Evolutionary conservation across 2,329 filamentous ascomycete species (phyloP), one percentile per base, ranked within the genome.

Genomic region (Venturia nashicola): DNA sequence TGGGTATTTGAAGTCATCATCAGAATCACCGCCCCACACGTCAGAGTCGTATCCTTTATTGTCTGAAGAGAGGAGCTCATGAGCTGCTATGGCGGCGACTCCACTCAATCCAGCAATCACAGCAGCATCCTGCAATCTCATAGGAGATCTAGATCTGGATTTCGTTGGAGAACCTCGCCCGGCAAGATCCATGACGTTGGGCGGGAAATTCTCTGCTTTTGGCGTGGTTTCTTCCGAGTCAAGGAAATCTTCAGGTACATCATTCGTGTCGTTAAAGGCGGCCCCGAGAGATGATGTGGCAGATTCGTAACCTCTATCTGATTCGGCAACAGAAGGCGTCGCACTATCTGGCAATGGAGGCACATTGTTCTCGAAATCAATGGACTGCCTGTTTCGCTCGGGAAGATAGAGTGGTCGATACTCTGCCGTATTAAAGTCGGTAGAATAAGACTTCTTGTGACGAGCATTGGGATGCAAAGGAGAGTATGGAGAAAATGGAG

Each of bases 381-480:
- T 70, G 20, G 72, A 70, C 69, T 81, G 80, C 20, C 77, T 75
- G 67, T 80, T 83, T 39, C 80, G 85, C 73, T 95, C 89, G 7
- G 96, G 84, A 27, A 96, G 85, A 74, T 89, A 93, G 9, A 97
- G 77, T 0, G 92, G 92, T 68, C 89, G 86, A 70, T 55, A 74
- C 75, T 65, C 76, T 11, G 51, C 51, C 79, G 70, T 83, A 83
- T 66, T 84, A 80, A 5, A 76, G 20, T 63, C 61, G 27, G 8
- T 76, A 0, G 81, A 83, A 62, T 74, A 57, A 0, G 77, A 74
- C 43, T 81, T 78, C 57, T 74, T 72, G 66, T 80, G 78, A 40
- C 78, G 76, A 14, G 48, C 39, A 36, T 57, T 63, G 32, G 61
- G 27, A 54, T 71, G 68, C 42, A 70, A 59, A 18, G 72, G 69